Evolutionary conservation across 495 filamentous ascomycete species (phyloP).

Genomic region (Astrothelium macrocarpum): DNA sequence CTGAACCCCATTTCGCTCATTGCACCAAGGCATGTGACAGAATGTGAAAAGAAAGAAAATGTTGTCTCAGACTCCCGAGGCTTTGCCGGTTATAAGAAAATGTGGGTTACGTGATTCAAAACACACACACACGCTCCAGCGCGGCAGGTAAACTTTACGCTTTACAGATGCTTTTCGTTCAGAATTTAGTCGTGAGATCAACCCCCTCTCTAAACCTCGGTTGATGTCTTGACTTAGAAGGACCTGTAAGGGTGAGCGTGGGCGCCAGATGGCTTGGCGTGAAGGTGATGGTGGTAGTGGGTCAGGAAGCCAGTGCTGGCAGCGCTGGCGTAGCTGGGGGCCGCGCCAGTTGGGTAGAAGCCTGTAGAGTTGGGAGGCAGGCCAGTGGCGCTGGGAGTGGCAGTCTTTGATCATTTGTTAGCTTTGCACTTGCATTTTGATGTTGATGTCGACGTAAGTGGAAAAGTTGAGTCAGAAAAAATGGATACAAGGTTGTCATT

Average conservation of each 20-base stretch:
- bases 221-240: not conserved
- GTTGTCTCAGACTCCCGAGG: conserved; percentile 1
- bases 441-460: not conserved
- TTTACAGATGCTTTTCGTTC: not conserved
- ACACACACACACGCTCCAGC: not conserved
- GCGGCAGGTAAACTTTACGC: not conserved
- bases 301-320: not conserved
- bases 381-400: not conserved
- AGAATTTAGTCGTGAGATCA: not conserved
- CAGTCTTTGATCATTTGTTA: not conserved
- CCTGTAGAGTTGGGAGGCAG: not conserved
- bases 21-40: not conserved
- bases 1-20: not conserved
- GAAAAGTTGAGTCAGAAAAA: not conserved
- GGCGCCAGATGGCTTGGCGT: not conserved
- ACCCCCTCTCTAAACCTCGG: not conserved
- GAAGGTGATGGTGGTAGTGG: not conserved
- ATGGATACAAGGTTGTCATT: not conserved
- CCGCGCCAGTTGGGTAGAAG: not conserved
- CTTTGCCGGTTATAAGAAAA: not conserved
- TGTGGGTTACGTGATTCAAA: too few relatives aligned
- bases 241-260: not conserved
- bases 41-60: not conserved
- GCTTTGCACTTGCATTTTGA: conserved; percentile 1
- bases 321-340: not conserved